Evolutionary conservation across 140 eudicot genomes (phyloP).

Genomic region (Cichorium intybus): DNA sequence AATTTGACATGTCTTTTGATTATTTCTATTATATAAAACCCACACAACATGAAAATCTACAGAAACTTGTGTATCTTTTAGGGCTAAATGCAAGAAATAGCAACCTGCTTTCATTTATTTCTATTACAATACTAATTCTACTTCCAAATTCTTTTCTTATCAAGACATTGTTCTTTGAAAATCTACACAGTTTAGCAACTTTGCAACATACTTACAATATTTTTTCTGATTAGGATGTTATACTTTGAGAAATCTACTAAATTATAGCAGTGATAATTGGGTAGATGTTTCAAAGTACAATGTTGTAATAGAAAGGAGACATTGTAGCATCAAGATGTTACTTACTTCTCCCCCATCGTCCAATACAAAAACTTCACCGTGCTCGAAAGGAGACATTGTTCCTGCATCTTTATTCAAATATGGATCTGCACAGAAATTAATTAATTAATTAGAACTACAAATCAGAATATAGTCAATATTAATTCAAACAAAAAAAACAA

Average conservation of each 20-base stretch:
- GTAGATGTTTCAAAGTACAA: not conserved
- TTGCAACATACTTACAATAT: too few species aligned
- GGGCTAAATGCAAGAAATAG: too few species aligned
- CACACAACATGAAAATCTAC: too few species aligned
- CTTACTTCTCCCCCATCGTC: constrained; percentile 99
- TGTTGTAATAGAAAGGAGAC: not conserved
- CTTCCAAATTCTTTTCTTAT: too few species aligned
- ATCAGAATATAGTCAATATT: constrained; percentile 20
- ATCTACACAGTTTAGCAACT: too few species aligned
- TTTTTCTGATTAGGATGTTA: too few species aligned
- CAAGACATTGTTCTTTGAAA: too few species aligned
- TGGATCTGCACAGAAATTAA: constrained; percentile 59
- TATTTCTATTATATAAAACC: not conserved
- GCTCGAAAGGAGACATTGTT: constrained; percentile 98
- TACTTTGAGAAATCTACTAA: too few species aligned
- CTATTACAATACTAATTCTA: too few species aligned
- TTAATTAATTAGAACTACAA: constrained; percentile 17
- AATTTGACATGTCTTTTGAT: not conserved
- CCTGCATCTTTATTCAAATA: constrained; percentile 95
- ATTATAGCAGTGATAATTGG: too few species aligned
- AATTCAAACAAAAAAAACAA: constrained; percentile 14
- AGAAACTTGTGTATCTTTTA: too few species aligned
- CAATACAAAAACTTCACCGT: constrained; percentile 92
- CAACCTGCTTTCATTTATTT: too few species aligned
- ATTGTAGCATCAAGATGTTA: not conserved